Evolutionary conservation across 2,329 filamentous ascomycete genomes (phyloP), one percentile per base, ranked within the genome.

Genomic region (Lasiodiplodia hormozganensis): DNA sequence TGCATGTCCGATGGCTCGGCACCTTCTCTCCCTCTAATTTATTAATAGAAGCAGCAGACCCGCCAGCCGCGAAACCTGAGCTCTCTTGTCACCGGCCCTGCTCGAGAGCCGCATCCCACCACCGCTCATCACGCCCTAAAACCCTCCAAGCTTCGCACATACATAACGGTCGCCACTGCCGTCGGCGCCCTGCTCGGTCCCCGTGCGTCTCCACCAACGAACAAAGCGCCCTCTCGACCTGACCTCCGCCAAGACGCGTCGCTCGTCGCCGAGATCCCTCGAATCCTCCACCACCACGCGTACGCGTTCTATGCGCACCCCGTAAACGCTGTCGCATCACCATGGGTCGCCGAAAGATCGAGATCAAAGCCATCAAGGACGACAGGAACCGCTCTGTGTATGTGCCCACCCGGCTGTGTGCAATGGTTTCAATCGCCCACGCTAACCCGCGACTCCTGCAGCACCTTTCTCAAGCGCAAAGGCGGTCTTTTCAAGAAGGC

Each of bases 341-440:
- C 66, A 99, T 99, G 96, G 96, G 96, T 81, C 91, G 96, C 82
- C 90, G 96, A 87, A 99, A 99, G 89, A 99, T 99, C 80, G 96
- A 98, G 85, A 98, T 99, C 86, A 97, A 97, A 84, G 93, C 95
- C 75, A 98, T 98, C 87, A 97, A 97, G 83, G 94, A 97, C 89
- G 94, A 97, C 82, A 90, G 94, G 77, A 97, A 97, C 80, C 93
- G 94, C 80, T 97, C 94, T 76, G 94, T 97, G 94, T 97, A 93
- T 82, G 93, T 85, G 53, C 43, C 40, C 38, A 34, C 25, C 34
- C 65, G n/a, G 2, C 31, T 25, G 68, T 57, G 25, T 43, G 65
- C 67, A 49, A 28, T 58, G 53, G 40, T 57, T 60, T 54, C 52
- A 56, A 72, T 75, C 68, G 68, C 76, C 76, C 68, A 74, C 74